Base-by-base conservation (phyloP, 345 rosid genomes). In the Erucastrum elatum region DNA sequence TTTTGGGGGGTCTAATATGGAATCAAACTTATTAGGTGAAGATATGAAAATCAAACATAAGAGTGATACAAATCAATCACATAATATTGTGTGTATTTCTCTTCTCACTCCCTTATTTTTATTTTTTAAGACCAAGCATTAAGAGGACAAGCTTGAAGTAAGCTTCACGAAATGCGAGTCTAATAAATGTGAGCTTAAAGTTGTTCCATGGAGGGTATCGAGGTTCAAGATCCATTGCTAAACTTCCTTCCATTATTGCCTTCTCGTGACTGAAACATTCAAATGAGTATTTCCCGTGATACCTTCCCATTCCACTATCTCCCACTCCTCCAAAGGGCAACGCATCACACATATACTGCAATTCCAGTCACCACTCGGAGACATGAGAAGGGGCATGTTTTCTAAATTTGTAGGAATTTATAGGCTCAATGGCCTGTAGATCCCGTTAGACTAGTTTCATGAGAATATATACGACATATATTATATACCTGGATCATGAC, bases 311-410 rank as follows among this genome's bases (percentile, higher is more conserved):
- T 3, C 98, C 97, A 70, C 97, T 90, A 61, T 87, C 82, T 8
- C 94, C 98, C n/a, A 92, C 96, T 9, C 97, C 97, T 76, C 98
- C 98, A 66, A 94, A 94, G 11, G 98, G 98, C 44, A 92, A 77
- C 11, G 72, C 71, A 73, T 92, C 96, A 76, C 90, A 86, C 41
- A 85, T 0, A 76, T 87, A 88, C 98, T 94, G 87, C 87, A 84
- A 55, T 37, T 17, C 44, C 68, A 75, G 15, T 72, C 63, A 72
- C 34, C 63, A 66, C 5, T 72, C 59, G 1, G 13, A 9, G 7
- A 65, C 31, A 30, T 71, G 13, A 39, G 9, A 56, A 39, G n/a
- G n/a, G 12, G 4, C 49, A 10, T 39, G 12, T 39, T 39, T 39
- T 39, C 4, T 9, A 10, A 39, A 39, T 39, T 12, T 9, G 4